A percentile compares a stretch with the other conserved stretches of the same genome.
phyloP scores from a whole-genome alignment of 1,139 yeast genomes.

The Kodamaea alishanica region DNA sequence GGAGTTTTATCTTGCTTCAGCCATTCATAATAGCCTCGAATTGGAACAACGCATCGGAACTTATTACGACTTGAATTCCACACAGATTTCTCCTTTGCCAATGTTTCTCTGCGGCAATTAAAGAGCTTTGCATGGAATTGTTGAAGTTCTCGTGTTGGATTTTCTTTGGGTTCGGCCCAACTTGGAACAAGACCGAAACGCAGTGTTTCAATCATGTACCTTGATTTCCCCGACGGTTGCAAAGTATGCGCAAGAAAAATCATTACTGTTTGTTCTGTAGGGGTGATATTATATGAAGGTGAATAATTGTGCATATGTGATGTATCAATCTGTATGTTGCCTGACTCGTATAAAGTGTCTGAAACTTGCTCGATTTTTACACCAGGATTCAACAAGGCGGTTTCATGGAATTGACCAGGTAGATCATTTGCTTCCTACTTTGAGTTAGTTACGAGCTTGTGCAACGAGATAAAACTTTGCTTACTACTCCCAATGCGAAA shows the following conservation, averaged over 20 bases:
- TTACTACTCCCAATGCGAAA: conserved; percentile 41
- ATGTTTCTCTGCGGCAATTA: conserved; percentile 62
- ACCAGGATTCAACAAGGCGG: conserved; percentile 14
- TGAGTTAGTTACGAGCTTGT: conserved; percentile 11
- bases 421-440: conserved; percentile 27
- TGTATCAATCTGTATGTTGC: conserved; percentile 10
- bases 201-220: conserved; percentile 36
- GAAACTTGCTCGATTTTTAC: conserved; percentile 3
- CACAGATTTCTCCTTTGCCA: conserved; percentile 38
- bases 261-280: conserved; percentile 36
- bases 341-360: conserved; percentile 1
- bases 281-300: conserved; percentile 40
- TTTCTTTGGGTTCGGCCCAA: conserved; percentile 37
- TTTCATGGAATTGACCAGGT: conserved; percentile 28
- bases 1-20: conserved; percentile 50
- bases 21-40: conserved; percentile 91
- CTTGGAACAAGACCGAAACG: conserved; percentile 40
- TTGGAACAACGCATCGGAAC: conserved; percentile 66
- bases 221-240: conserved; percentile 5
- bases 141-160: conserved; percentile 26
- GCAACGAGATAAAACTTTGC: conserved; percentile 13
- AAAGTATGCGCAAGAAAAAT: conserved; percentile 20
- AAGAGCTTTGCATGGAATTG: conserved; percentile 37
- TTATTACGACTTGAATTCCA: conserved; percentile 48
- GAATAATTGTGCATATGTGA: conserved; percentile 14